phyloP scores from a whole-genome alignment of 768 basidiomycete species.

The Russula olivacea region DNA sequence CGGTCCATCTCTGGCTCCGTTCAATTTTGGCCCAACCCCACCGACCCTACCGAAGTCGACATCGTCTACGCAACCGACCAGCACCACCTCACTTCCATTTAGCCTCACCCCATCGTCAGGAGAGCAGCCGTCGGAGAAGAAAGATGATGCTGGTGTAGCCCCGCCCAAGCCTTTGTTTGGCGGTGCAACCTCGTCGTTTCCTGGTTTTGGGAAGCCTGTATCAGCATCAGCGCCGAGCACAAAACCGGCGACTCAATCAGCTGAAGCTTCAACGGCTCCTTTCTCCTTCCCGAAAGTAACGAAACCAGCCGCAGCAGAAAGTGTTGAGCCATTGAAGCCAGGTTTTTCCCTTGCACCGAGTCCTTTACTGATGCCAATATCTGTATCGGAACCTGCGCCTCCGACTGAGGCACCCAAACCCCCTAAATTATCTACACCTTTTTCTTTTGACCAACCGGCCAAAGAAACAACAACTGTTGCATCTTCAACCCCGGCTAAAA shows the following conservation, averaged over 20 bases:
- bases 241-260: conserved; percentile 1
- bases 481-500: conserved; percentile 13
- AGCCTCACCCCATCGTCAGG: conserved; percentile 10
- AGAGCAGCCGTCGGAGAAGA: conserved; percentile 8
- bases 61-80: neutral
- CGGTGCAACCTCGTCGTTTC: conserved; percentile 9
- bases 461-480: neutral
- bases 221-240: neutral
- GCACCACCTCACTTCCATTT: conserved; percentile 14
- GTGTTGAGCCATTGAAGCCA: conserved; percentile 18
- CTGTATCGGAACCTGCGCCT: neutral
- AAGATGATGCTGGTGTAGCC: neutral
- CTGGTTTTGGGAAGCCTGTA: conserved; percentile 15
- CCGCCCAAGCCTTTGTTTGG: conserved; percentile 11
- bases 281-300: conserved; percentile 10
- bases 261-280: conserved; percentile 5
- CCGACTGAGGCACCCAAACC: conserved; percentile 8
- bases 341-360: conserved; percentile 7
- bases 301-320: neutral
- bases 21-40: conserved; percentile 4
- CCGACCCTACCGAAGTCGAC: neutral
- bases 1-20: neutral
- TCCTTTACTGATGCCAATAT: neutral
- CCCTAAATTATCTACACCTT: neutral
- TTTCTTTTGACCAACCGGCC: conserved; percentile 6